A percentile compares a stretch with the other conserved stretches of the same genome.
Conservation (phyloP, 1,139 yeast genomes). For the Pichia sp. region DNA sequence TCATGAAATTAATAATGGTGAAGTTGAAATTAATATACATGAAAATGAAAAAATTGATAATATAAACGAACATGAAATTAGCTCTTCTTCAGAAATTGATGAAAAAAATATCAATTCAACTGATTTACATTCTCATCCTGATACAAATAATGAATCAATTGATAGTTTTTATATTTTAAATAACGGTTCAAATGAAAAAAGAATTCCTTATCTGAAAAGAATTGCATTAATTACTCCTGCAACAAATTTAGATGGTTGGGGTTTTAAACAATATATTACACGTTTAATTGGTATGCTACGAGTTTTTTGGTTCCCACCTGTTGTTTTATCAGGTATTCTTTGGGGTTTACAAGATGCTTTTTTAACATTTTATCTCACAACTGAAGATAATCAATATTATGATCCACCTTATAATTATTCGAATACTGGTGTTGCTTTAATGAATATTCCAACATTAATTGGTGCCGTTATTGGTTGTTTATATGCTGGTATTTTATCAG, state of each 20-base stretch:
- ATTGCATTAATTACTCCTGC: conserved; percentile 64
- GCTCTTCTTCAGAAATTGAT: conserved; percentile 2
- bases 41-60: too few species aligned
- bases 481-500: conserved; percentile 70
- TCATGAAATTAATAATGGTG: conserved; percentile 4
- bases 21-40: too few species aligned
- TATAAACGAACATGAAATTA: too few species aligned
- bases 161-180: conserved; percentile 19
- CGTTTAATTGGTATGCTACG: conserved; percentile 54
- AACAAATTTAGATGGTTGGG: conserved; percentile 55
- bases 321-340: conserved; percentile 69
- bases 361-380: conserved; percentile 71
- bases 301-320: conserved; percentile 74
- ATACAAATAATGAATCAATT: conserved; percentile 1
- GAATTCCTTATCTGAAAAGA: conserved; percentile 45
- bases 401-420: conserved; percentile 67
- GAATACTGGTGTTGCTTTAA: conserved; percentile 71
- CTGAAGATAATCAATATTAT: conserved; percentile 67
- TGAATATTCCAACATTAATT: conserved; percentile 76
- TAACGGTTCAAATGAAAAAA: conserved; percentile 38
- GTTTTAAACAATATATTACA: conserved; percentile 61
- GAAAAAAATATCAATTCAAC: conserved; percentile 5
- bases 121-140: conserved; percentile 1
- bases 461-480: conserved; percentile 82
- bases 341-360: conserved; percentile 88